A percentile compares a stretch with the other conserved stretches of the same genome.
Conservation (phyloP, 805 yeast species). For the Candida piceae region DNA sequence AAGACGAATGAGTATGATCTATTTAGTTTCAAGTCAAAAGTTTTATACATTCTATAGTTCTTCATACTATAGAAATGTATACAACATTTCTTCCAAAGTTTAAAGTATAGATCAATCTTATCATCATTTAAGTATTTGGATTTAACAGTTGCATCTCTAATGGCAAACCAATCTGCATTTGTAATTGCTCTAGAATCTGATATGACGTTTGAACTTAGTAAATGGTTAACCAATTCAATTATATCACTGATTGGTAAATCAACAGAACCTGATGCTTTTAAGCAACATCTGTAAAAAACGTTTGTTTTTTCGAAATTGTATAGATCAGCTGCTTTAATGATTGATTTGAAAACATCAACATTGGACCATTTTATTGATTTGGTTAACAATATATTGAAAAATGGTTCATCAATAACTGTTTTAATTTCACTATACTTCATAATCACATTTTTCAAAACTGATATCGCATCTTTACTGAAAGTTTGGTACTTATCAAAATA, state of each 20-base stretch:
- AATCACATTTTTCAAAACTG: constrained; percentile 51
- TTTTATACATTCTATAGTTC: constrained; percentile 38
- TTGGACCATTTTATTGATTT: constrained; percentile 64
- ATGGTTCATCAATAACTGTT: constrained; percentile 64
- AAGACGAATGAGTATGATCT: constrained; percentile 31
- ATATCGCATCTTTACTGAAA: constrained; percentile 48
- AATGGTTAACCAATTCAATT: constrained; percentile 25
- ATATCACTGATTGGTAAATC: constrained; percentile 50
- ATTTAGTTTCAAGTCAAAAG: constrained; percentile 38
- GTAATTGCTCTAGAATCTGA: constrained; percentile 55
- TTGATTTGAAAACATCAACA: constrained; percentile 55
- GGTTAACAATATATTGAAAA: constrained; percentile 69
- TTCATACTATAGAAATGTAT: constrained; percentile 40
- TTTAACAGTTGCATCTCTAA: constrained; percentile 70
- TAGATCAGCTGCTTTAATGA: constrained; percentile 53
- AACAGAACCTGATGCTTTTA: constrained; percentile 67
- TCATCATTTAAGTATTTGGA: constrained; percentile 32
- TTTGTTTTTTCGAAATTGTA: constrained; percentile 58
- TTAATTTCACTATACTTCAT: constrained; percentile 50
- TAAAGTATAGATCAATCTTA: constrained; percentile 49
- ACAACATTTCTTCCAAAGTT: constrained; percentile 45
- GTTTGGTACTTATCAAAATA: constrained; percentile 59
- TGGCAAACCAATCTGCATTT: constrained; percentile 80
- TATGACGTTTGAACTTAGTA: constrained; percentile 40
- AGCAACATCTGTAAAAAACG: constrained; percentile 65